Percentiles rank a stretch among this genome's conserved stretches.
phyloP scores from a whole-genome alignment of 2,329 filamentous ascomycete species.

The Diplodia scrobiculata region DNA sequence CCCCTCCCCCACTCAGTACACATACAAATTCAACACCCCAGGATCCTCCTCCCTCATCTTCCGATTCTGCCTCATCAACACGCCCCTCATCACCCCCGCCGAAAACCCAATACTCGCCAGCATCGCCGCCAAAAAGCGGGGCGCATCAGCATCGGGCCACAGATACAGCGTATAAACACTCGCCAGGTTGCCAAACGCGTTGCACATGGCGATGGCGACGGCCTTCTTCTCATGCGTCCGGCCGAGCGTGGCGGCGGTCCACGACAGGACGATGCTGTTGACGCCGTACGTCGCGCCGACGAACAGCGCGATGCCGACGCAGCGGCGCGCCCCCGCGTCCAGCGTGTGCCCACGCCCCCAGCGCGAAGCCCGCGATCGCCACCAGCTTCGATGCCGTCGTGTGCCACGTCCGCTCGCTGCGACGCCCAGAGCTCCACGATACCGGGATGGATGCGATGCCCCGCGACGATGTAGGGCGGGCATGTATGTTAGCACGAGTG shows the following conservation, averaged over 20 bases:
- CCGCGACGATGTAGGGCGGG: slow-evolving; percentile 33
- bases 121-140: slow-evolving; percentile 39
- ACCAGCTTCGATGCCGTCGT: slow-evolving; percentile 35
- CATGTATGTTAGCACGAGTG: slow-evolving; percentile 40
- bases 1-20: neutral
- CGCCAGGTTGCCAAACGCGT: slow-evolving; percentile 45
- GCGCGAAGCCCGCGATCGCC: slow-evolving; percentile 39
- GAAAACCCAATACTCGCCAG: slow-evolving; percentile 41
- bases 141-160: slow-evolving; percentile 40
- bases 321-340: slow-evolving; percentile 39
- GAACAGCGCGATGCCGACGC: slow-evolving; percentile 41
- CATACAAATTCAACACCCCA: neutral
- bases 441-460: slow-evolving; percentile 35
- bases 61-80: slow-evolving; percentile 41
- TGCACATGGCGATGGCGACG: slow-evolving; percentile 48
- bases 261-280: slow-evolving; percentile 44
- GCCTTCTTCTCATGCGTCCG: slow-evolving; percentile 51
- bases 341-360: slow-evolving; percentile 36
- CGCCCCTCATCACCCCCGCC: slow-evolving; percentile 37
- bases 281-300: slow-evolving; percentile 37
- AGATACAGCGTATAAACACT: slow-evolving; percentile 45
- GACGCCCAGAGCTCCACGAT: slow-evolving; percentile 38
- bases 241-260: slow-evolving; percentile 47
- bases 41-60: slow-evolving; percentile 34
- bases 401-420: slow-evolving; percentile 37